phyloP scores from a whole-genome alignment of 768 basidiomycete species.

The Lanmaoa pseudosensibilis region DNA sequence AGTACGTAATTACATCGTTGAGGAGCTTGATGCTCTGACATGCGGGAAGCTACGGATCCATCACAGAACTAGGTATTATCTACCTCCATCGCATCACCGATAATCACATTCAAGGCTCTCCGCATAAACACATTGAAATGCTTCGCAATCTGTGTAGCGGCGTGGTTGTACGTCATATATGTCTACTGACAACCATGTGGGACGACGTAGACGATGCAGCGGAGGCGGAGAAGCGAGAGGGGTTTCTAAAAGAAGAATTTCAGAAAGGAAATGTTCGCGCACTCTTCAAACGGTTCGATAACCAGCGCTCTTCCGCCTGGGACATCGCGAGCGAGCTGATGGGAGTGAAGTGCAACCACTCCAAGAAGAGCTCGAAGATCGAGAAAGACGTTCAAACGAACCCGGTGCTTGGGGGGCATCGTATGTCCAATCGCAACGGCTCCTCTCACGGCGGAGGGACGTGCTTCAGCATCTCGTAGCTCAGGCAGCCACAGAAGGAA shows the following conservation, averaged over 20 bases:
- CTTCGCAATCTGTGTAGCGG: background rate
- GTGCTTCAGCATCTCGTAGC: background rate
- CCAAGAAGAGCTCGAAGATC: conserved; percentile 1
- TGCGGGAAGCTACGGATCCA: background rate
- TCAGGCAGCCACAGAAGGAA: background rate
- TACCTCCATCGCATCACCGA: conserved; percentile 12
- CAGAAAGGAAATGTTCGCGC: background rate
- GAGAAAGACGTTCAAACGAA: background rate
- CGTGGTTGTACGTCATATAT: background rate
- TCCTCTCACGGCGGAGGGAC: background rate
- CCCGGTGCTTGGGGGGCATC: background rate
- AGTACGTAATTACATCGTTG: background rate
- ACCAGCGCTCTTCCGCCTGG: conserved; percentile 1
- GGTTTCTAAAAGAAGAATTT: background rate
- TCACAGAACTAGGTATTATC: background rate
- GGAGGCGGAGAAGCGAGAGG: conserved; percentile 3
- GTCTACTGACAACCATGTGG: conserved; percentile 11
- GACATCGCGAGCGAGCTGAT: background rate
- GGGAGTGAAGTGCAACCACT: background rate
- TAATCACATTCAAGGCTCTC: background rate
- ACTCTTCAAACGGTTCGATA: conserved; percentile 9
- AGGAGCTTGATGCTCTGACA: background rate
- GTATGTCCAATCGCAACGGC: background rate
- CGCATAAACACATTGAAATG: background rate
- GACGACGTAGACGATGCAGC: too few species aligned